Base-by-base conservation (phyloP, 2,329 filamentous ascomycete genomes). In the Calonectria pauciramosa region DNA sequence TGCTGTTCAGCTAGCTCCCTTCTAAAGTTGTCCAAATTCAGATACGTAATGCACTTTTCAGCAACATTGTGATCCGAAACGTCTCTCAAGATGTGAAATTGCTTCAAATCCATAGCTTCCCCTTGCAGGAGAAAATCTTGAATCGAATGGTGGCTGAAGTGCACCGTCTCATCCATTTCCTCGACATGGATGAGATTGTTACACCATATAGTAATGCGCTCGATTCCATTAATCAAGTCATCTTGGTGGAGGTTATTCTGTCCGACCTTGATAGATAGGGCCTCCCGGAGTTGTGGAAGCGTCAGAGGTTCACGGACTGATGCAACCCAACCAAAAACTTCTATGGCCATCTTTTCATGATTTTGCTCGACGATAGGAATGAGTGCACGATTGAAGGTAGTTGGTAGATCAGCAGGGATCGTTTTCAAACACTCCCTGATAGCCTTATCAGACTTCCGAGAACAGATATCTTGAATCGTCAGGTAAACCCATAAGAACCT, bases 401-500 rank as follows among this genome's bases (percentile, higher is more conserved):
- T 16, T 1, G 75, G 54, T 5, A 79, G 68, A 5, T 79, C 74
- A 0, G 51, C 14, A 0, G 77, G 75, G 0, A 79, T 74, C 0
- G 72, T 30, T 18, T 30, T 3, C 7, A 79, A 63, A 0, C 72
- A 66, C 18, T 66, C 4, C 1, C 66, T 56, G n/a, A 79, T 79
- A 0, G 71, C 70, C 0, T 36, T 36, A n/a, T 77, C 77, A 4
- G 14, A 64, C n/a, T 63, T 76, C 0, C 49, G n/a, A 10, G 71
- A 69, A 13, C 77, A 77, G 1, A 79, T 54, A 10, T 76, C 77
- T 23, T 78, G 70, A 0, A 79, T 74, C 0, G 28, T 28, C 0
- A 79, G 64, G 18, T 67, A 76, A 0, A 38, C 75, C 77, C 77
- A 78, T 0, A 78, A 6, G 7, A 79, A 78, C 77, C 77, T 77